Conservation (phyloP, 2,329 filamentous ascomycete genomes). For the Polytolypa hystricis region DNA sequence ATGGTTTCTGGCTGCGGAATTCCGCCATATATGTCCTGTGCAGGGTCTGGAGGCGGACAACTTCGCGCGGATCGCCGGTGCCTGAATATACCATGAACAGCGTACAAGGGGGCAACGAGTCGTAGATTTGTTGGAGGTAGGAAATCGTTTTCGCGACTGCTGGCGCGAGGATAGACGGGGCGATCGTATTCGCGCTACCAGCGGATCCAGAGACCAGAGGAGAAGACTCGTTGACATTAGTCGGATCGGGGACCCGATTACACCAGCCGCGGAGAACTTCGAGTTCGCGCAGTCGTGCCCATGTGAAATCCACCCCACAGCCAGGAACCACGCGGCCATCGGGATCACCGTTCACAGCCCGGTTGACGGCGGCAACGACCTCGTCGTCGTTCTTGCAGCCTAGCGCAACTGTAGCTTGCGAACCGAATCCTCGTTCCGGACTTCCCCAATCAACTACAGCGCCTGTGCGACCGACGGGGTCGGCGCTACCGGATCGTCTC, state of each 20-base stretch:
- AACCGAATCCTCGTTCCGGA: conserved; percentile 51
- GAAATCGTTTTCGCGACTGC: conserved; percentile 41
- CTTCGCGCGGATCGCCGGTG: conserved; percentile 50
- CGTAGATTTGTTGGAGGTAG: conserved; percentile 43
- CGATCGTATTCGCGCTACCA: no score
- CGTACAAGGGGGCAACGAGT: conserved; percentile 47
- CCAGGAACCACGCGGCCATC: conserved; percentile 34
- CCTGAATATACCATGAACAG: conserved; percentile 54
- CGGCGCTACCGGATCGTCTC: conserved; percentile 17
- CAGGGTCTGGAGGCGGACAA: conserved; percentile 44
- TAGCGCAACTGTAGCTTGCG: conserved; percentile 44
- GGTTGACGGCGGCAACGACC: conserved; percentile 46
- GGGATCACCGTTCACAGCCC: conserved; percentile 39
- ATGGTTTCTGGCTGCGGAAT: conserved; percentile 47
- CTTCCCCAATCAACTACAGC: conserved; percentile 84
- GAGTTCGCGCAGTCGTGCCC: conserved; percentile 51
- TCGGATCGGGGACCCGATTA: conserved; percentile 37
- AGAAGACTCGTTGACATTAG: conserved; percentile 30
- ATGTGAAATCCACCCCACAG: conserved; percentile 50
- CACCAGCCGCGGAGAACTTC: conserved; percentile 52
- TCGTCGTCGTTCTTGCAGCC: conserved; percentile 47
- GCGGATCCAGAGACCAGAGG: no score
- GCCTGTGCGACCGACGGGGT: conserved; percentile 27
- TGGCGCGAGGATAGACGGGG: conserved; percentile 27
- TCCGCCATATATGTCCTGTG: conserved; percentile 47